These are phyloP conservation scores for Pythium folliculosum DNA, from an alignment of 352 stramenopile genomes.

Conservation along the genomic window DNA sequence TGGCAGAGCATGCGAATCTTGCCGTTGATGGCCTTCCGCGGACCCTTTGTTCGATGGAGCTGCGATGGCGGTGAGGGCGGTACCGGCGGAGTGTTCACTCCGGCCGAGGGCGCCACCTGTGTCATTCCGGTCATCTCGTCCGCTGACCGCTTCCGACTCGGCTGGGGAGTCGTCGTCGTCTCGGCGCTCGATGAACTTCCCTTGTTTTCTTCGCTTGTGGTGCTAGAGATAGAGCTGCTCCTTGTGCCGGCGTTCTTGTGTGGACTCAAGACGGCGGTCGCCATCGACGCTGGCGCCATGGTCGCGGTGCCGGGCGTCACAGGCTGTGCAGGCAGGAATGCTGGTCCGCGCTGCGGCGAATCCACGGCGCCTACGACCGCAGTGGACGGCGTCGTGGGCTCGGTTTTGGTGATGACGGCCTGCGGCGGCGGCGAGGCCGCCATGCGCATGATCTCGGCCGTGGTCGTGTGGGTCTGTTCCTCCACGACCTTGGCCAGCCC, in stretches of 20 bases:
- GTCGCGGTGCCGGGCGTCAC: not conserved
- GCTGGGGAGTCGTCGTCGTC: not conserved
- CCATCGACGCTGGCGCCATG: not conserved
- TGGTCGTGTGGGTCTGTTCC: conserved; percentile 17
- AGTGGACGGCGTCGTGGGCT: not conserved
- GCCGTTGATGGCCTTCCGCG: conserved; percentile 83
- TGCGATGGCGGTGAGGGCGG: not conserved
- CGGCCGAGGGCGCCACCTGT: not conserved
- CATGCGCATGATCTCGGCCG: conserved; percentile 17
- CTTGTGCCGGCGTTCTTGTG: not conserved
- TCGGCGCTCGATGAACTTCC: not conserved
- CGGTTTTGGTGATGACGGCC: not conserved
- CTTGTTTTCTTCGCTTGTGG: conserved; percentile 3
- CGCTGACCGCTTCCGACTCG: conserved; percentile 50
- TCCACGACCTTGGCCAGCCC: conserved; percentile 17
- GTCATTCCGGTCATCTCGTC: conserved; percentile 33
- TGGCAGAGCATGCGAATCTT: conserved; percentile 87
- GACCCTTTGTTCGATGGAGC: conserved; percentile 38
- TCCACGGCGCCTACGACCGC: not conserved
- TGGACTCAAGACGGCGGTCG: not conserved
- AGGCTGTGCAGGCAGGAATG: not conserved
- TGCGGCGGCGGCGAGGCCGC: conserved; percentile 15
- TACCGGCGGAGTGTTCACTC: not conserved
- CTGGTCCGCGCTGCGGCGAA: not conserved
- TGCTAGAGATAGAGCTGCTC: conserved; percentile 15